A percentile compares a stretch with the other conserved stretches of the same genome.
These are phyloP conservation scores for Lactuca saligna DNA, from an alignment of 129 eudicot species.

Conservation along the genomic window DNA sequence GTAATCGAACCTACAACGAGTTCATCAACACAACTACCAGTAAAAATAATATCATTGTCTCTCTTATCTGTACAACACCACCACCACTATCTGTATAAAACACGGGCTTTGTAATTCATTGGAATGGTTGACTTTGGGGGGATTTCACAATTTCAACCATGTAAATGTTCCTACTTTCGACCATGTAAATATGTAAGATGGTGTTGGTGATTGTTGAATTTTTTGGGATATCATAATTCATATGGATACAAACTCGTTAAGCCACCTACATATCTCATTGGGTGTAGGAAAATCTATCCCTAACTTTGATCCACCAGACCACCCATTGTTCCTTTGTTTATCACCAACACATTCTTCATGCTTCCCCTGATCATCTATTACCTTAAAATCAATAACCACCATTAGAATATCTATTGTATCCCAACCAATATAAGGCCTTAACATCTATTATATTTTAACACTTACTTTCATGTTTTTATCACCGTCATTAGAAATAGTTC, in stretches of 20 bases:
- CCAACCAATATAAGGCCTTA: slow-evolving; percentile 65
- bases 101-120: no score
- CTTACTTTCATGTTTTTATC: slow-evolving; percentile 35
- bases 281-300: slow-evolving; percentile 69
- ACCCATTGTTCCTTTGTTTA: slow-evolving; percentile 29
- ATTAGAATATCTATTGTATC: background rate
- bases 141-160: no score
- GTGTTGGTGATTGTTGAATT: no score
- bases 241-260: slow-evolving; percentile 54
- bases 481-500: slow-evolving; percentile 21
- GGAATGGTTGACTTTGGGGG: no score
- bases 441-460: slow-evolving; percentile 80
- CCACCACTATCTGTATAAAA: no score
- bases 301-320: slow-evolving; percentile 47
- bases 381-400: slow-evolving; percentile 6
- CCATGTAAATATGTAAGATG: no score
- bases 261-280: slow-evolving; percentile 73
- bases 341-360: slow-evolving; percentile 24
- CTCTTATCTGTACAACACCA: no score
- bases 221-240: no score
- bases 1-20: no score
- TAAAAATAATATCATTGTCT: no score
- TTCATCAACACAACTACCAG: no score
- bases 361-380: slow-evolving; percentile 13
- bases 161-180: no score